These are phyloP conservation scores for Coemansia asiatica DNA, from an alignment of 192 early-diverging fungal species.

Conservation along the genomic window DNA sequence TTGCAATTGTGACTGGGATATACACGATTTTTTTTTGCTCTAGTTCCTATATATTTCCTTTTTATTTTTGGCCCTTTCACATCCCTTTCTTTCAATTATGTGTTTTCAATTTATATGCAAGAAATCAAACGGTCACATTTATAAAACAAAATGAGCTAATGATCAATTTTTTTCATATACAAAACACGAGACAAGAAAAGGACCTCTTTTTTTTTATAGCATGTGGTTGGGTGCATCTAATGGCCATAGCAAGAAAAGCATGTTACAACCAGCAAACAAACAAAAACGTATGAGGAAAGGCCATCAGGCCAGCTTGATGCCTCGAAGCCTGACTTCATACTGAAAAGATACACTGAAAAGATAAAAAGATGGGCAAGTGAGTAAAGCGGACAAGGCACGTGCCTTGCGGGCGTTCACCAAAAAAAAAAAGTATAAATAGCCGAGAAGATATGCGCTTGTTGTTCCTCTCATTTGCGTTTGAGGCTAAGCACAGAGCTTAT, in stretches of 20 bases:
- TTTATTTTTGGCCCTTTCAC: no score
- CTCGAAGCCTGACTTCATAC: background rate
- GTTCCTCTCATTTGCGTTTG: background rate
- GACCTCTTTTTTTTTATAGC: background rate
- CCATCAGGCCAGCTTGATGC: background rate
- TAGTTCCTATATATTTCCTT: no score
- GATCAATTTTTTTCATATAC: background rate
- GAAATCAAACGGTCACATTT: background rate
- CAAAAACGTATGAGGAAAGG: background rate
- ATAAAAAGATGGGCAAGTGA: background rate
- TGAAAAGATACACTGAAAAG: background rate
- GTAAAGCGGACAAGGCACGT: background rate
- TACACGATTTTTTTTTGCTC: no score
- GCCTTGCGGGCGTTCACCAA: background rate
- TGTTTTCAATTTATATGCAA: background rate
- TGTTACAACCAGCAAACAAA: no score
- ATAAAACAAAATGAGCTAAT: conserved; percentile 1
- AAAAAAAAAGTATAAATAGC: background rate
- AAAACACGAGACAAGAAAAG: background rate
- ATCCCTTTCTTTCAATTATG: no score
- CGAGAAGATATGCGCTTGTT: background rate
- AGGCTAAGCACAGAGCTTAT: no score
- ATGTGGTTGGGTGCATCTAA: background rate
- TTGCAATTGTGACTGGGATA: no score
- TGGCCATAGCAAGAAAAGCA: no score